Percentiles rank a stretch among this genome's conserved stretches.
These are phyloP conservation scores for Wickerhamomyces alni DNA, from an alignment of 805 yeast genomes.

Conservation along the genomic window DNA sequence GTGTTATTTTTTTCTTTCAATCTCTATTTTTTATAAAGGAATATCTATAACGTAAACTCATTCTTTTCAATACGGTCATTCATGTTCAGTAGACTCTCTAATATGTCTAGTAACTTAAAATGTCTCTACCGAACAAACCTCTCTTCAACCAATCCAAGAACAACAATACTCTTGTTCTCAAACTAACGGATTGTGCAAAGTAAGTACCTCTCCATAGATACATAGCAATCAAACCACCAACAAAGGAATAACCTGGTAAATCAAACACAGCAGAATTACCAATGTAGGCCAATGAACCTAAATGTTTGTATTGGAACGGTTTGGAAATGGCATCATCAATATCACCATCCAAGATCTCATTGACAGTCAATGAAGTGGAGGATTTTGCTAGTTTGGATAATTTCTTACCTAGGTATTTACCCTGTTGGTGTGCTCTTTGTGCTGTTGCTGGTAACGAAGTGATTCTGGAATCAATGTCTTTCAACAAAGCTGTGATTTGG, in stretches of 20 bases:
- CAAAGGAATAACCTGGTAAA: conserved; percentile 51
- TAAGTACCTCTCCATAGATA: conserved; percentile 69
- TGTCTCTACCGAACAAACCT: conserved; percentile 49
- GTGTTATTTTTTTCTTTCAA: not conserved
- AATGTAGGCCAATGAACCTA: conserved; percentile 63
- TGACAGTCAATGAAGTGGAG: conserved; percentile 35
- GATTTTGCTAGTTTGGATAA: conserved; percentile 45
- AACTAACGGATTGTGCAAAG: conserved; percentile 60
- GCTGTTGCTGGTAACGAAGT: conserved; percentile 72
- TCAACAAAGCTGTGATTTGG: conserved; percentile 44
- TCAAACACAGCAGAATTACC: conserved; percentile 71
- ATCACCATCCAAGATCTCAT: conserved; percentile 45
- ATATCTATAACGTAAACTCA: too few relatives aligned
- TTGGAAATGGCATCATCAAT: conserved; percentile 48
- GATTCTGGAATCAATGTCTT: conserved; percentile 54
- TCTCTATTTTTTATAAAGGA: not conserved
- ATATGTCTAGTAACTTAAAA: conserved; percentile 24
- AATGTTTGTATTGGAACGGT: conserved; percentile 58
- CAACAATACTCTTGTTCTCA: conserved; percentile 56
- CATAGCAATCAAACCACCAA: conserved; percentile 66
- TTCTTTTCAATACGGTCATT: too few relatives aligned
- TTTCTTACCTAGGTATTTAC: conserved; percentile 57
- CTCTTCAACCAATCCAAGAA: conserved; percentile 67
- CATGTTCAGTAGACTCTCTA: too few relatives aligned
- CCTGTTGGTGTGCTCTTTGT: conserved; percentile 70